phyloP scores from a whole-genome alignment of 257 asterid genomes.

The Nicotiana attenuata region DNA sequence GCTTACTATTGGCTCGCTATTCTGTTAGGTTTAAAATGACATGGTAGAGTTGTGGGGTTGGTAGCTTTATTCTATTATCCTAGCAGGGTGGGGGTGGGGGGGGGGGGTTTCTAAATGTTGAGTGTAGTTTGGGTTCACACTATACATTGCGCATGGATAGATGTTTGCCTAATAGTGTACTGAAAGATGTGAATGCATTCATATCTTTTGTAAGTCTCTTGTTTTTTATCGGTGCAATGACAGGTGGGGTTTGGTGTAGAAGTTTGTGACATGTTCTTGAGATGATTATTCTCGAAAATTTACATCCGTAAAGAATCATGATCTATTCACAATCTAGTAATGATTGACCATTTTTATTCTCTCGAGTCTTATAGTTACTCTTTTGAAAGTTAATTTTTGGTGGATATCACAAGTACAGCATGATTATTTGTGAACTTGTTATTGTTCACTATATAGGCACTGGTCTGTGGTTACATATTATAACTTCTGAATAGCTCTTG shows the following conservation, averaged over 20 bases:
- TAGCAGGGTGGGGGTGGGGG: background rate
- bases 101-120: background rate
- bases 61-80: background rate
- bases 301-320: background rate
- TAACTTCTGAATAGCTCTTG: background rate
- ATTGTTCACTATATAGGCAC: background rate
- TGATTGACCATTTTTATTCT: background rate
- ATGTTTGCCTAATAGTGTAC: background rate
- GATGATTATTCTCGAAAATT: background rate
- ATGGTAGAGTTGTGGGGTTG: background rate
- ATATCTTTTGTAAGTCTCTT: background rate
- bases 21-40: background rate
- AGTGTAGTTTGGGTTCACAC: background rate
- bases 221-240: background rate
- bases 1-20: background rate
- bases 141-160: background rate
- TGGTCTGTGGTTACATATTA: background rate
- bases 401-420: background rate
- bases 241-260: background rate
- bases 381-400: background rate
- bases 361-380: background rate
- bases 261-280: background rate
- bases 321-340: background rate
- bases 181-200: background rate
- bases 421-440: background rate